Conservation (phyloP, 371 early-diverging fungal genomes). For the Mortierella sp. region DNA sequence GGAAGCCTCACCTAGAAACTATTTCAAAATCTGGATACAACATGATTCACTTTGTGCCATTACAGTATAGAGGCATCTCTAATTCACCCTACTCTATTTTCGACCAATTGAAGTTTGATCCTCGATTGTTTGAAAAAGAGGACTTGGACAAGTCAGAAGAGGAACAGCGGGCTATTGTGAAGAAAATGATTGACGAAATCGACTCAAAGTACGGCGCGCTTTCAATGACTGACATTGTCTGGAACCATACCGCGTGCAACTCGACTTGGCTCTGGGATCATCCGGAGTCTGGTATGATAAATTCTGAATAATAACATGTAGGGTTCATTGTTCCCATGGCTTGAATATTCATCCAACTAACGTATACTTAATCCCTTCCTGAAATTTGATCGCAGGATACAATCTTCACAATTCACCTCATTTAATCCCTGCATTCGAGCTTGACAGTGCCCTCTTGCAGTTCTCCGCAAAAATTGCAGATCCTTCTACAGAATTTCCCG, state of each 20-base stretch:
- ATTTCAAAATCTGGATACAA: slow-evolving; percentile 89
- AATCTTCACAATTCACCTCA: slow-evolving; percentile 96
- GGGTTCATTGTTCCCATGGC: background rate
- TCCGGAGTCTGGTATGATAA: slow-evolving; percentile 87
- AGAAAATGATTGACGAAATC: slow-evolving; percentile 65
- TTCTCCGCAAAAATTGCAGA: slow-evolving; percentile 75
- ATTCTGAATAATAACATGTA: background rate
- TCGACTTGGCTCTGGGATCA: slow-evolving; percentile 91
- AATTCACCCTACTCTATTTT: slow-evolving; percentile 96
- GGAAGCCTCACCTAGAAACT: slow-evolving; percentile 80
- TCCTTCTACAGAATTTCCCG: slow-evolving; percentile 34
- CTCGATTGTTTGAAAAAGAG: slow-evolving; percentile 80
- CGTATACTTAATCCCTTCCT: background rate
- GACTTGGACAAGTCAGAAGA: slow-evolving; percentile 63
- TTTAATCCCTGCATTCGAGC: slow-evolving; percentile 90
- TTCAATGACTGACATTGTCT: slow-evolving; percentile 93
- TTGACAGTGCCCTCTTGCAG: slow-evolving; percentile 86
- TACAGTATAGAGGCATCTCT: slow-evolving; percentile 90
- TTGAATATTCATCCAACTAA: background rate
- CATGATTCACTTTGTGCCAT: slow-evolving; percentile 97
- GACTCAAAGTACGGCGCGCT: slow-evolving; percentile 78
- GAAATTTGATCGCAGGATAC: slow-evolving; percentile 74
- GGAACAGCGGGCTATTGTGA: slow-evolving; percentile 69
- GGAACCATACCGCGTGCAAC: slow-evolving; percentile 97
- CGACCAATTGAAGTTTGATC: slow-evolving; percentile 89